Percentiles rank a stretch among this genome's conserved stretches.
These are phyloP conservation scores for Scenedesmus sp. DNA, from an alignment of 163 green algal genomes.

Conservation along the genomic window DNA sequence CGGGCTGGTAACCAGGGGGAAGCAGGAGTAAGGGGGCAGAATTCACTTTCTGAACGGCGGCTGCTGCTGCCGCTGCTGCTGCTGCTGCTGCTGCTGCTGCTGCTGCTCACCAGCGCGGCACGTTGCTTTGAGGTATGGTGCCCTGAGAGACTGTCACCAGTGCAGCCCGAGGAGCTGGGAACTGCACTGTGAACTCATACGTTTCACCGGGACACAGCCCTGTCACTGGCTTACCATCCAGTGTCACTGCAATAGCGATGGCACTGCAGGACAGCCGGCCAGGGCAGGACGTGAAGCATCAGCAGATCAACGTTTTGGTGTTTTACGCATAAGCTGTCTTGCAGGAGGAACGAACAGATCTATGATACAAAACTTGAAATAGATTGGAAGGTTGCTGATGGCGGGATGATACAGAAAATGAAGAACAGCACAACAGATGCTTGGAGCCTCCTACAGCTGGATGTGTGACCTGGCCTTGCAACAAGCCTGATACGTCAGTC, in stretches of 20 bases:
- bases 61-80: slow-evolving; percentile 14
- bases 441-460: background rate
- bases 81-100: slow-evolving; percentile 18
- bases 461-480: background rate
- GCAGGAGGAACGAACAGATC: background rate
- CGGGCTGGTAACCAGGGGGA: background rate
- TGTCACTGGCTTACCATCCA: background rate
- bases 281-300: background rate
- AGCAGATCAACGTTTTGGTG: background rate
- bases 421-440: background rate
- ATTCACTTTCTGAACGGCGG: background rate
- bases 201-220: slow-evolving; percentile 33
- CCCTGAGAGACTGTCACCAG: slow-evolving; percentile 29
- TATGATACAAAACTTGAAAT: background rate
- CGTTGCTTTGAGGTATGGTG: slow-evolving; percentile 18
- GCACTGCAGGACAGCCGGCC: background rate
- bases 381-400: background rate
- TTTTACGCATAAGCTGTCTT: background rate
- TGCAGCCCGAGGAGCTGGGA: background rate
- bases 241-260: background rate
- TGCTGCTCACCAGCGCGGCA: slow-evolving; percentile 21
- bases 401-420: background rate
- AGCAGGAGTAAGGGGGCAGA: background rate
- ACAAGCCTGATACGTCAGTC: background rate
- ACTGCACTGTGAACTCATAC: slow-evolving; percentile 5